These are phyloP conservation scores for Asclepias syriaca DNA, from an alignment of 257 asterid genomes.

Conservation along the genomic window DNA sequence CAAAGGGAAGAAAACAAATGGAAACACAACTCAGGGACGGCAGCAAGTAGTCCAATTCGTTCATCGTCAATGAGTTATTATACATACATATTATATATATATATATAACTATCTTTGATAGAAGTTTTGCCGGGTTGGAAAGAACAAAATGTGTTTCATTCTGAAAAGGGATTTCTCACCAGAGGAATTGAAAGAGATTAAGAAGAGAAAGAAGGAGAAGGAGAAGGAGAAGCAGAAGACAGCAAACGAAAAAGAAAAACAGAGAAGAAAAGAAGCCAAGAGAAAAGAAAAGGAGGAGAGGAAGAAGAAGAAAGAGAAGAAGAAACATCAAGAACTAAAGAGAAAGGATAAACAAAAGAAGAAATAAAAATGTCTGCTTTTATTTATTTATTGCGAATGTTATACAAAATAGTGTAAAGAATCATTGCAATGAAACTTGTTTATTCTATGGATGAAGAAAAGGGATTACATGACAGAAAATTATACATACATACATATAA, in stretches of 20 bases:
- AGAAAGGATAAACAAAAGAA: slow-evolving; percentile 7
- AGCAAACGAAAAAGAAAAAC: background rate
- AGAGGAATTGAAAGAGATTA: slow-evolving; percentile 20
- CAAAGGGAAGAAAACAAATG: slow-evolving; percentile 6
- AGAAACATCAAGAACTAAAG: slow-evolving; percentile 5
- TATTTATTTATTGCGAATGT: no score
- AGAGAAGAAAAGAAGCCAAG: slow-evolving; percentile 6
- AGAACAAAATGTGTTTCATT: slow-evolving; percentile 16
- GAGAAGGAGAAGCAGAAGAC: background rate
- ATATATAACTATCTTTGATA: background rate
- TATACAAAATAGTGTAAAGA: no score
- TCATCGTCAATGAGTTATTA: no score
- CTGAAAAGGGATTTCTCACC: slow-evolving; percentile 18
- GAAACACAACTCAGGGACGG: background rate
- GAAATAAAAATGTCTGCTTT: no score
- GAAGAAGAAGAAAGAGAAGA: slow-evolving; percentile 6
- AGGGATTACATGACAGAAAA: background rate
- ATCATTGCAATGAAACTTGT: background rate
- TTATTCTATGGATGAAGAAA: background rate
- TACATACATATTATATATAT: no score
- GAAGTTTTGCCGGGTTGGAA: background rate
- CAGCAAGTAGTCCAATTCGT: background rate
- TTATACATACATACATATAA: slow-evolving; percentile 1
- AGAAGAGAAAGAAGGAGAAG: slow-evolving; percentile 7
- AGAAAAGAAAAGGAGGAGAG: slow-evolving; percentile 16